Evolutionary conservation across 2,329 filamentous ascomycete species (phyloP).

Genomic region (Pleomassaria siparia): DNA sequence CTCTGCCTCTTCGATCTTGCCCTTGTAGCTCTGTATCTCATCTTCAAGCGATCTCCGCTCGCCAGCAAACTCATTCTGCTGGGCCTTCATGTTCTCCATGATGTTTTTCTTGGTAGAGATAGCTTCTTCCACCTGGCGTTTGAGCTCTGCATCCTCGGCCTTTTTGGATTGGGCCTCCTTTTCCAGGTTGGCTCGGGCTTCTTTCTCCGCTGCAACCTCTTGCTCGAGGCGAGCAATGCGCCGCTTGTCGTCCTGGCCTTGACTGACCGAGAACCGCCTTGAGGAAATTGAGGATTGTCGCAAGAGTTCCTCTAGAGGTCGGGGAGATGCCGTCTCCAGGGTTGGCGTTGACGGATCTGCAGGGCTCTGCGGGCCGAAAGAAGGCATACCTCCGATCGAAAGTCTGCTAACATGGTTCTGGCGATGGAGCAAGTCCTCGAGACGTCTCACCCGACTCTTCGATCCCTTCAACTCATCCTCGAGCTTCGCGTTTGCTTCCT

Average conservation of each 20-base stretch:
- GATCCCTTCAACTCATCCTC: constrained; percentile 73
- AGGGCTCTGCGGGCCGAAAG: constrained; percentile 35
- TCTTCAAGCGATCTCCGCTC: constrained; percentile 82
- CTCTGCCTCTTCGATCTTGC: constrained; percentile 82
- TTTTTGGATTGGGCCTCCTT: constrained; percentile 65
- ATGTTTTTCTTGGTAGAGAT: constrained; percentile 93
- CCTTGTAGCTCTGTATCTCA: constrained; percentile 75
- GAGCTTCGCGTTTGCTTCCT: constrained; percentile 58
- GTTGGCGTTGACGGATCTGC: constrained; percentile 42
- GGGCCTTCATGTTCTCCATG: constrained; percentile 89
- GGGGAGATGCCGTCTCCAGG: constrained; percentile 36
- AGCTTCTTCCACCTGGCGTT: constrained; percentile 75
- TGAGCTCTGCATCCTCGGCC: constrained; percentile 61
- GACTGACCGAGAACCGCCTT: constrained; percentile 62
- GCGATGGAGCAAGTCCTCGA: constrained; percentile 90
- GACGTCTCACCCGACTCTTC: constrained; percentile 85
- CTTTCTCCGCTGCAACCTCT: constrained; percentile 73
- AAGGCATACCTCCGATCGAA: constrained; percentile 49
- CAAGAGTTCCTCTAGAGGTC: constrained; percentile 50
- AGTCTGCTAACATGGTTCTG: constrained; percentile 64
- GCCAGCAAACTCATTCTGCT: constrained; percentile 82
- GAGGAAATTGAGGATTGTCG: constrained; percentile 63
- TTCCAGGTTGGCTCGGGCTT: constrained; percentile 66
- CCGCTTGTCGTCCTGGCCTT: constrained; percentile 62
- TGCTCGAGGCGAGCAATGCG: constrained; percentile 71